phyloP scores from a whole-genome alignment of 1,284 basidiomycete species.

The Agaricales sp. region DNA sequence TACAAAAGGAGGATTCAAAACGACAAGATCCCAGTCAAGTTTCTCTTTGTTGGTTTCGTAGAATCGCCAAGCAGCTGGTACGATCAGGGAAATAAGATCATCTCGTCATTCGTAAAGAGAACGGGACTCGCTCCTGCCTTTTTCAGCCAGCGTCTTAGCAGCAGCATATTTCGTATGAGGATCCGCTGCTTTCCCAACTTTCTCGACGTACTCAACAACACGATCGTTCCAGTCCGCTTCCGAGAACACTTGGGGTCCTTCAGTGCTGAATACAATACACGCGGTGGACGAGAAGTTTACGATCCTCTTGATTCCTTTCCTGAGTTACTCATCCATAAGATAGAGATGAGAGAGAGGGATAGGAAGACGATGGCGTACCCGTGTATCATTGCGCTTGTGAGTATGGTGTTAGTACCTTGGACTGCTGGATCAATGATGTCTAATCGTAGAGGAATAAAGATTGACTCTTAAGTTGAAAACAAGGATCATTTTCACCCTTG shows the following conservation, averaged over 20 bases:
- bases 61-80: conserved; percentile 32
- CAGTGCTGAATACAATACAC: conserved; percentile 30
- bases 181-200: conserved; percentile 30
- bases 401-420: conserved; percentile 28
- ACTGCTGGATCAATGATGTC: conserved; percentile 32
- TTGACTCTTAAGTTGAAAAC: conserved; percentile 17
- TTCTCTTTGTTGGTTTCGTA: conserved; percentile 23
- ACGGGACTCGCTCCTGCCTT: conserved; percentile 8
- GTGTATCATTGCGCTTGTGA: conserved; percentile 25
- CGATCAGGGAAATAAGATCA: neutral
- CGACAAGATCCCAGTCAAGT: conserved; percentile 28
- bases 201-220: conserved; percentile 30
- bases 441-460: conserved; percentile 8
- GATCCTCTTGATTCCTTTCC: conserved; percentile 37
- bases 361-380: conserved; percentile 15
- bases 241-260: conserved; percentile 21
- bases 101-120: neutral
- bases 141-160: conserved; percentile 38
- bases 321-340: too few relatives aligned
- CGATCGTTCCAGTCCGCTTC: conserved; percentile 55
- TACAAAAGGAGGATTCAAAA: conserved; percentile 33
- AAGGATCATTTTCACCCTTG: conserved; percentile 21
- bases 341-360: neutral
- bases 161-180: conserved; percentile 26
- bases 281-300: conserved; percentile 57